Conservation (phyloP, 139 green algal species). For the Auxenochlorella pyrenoidosa region DNA sequence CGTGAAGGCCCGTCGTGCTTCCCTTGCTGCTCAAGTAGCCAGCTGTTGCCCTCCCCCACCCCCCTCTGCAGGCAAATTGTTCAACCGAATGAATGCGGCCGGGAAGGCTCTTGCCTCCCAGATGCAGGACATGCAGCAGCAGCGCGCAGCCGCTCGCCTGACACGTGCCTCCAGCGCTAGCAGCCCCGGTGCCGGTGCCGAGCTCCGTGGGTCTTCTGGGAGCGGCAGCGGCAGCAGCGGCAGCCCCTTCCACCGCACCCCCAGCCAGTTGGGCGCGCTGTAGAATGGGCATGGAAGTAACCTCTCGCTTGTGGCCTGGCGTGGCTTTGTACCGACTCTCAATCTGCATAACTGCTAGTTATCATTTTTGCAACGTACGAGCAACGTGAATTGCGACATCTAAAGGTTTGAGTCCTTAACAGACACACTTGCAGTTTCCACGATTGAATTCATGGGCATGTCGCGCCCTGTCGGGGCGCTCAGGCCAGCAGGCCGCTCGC, state of each 20-base stretch:
- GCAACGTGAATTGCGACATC: too few relatives aligned
- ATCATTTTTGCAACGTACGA: too few relatives aligned
- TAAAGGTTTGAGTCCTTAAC: too few relatives aligned
- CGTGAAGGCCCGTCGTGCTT: too few relatives aligned
- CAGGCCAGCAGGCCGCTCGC: too few relatives aligned
- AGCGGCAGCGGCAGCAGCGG: not conserved
- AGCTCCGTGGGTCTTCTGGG: too few relatives aligned
- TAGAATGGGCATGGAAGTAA: not conserved
- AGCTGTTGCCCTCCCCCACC: not conserved
- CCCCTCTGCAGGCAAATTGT: not conserved
- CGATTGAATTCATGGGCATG: too few relatives aligned
- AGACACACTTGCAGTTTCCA: too few relatives aligned
- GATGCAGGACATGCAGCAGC: conserved; percentile 28
- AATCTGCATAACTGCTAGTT: not conserved
- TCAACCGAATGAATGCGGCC: conserved; percentile 6
- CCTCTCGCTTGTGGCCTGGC: too few relatives aligned
- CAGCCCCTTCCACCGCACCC: not conserved
- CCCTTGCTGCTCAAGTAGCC: not conserved
- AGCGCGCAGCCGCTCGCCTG: conserved; percentile 1
- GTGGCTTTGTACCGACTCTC: too few relatives aligned
- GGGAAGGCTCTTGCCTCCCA: conserved; percentile 20
- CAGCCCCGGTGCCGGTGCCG: not conserved
- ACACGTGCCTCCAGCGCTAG: not conserved
- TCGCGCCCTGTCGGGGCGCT: too few relatives aligned
- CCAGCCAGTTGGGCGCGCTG: not conserved